A percentile compares a stretch with the other conserved stretches of the same genome.
These are phyloP conservation scores for Malassezia caprae DNA, from an alignment of 1,284 basidiomycete species.

Conservation along the genomic window DNA sequence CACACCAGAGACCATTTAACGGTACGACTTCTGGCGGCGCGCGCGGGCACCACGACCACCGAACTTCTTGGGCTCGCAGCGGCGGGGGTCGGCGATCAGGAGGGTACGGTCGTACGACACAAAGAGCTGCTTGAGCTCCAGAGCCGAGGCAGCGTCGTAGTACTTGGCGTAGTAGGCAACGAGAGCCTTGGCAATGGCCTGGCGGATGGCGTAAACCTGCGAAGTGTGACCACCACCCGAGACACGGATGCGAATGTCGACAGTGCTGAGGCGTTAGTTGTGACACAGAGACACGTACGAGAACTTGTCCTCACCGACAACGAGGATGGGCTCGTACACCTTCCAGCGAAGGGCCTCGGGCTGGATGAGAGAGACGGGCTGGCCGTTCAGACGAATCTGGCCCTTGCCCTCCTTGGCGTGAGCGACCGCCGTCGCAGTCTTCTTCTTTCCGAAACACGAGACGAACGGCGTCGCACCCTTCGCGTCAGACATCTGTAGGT, in stretches of 20 bases:
- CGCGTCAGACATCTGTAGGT: constrained; percentile 16
- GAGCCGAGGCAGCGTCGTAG: constrained; percentile 88
- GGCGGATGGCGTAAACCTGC: constrained; percentile 96
- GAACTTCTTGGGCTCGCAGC: constrained; percentile 94
- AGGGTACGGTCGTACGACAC: constrained; percentile 59
- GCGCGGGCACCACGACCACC: constrained; percentile 49
- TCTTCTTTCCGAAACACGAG: constrained; percentile 51
- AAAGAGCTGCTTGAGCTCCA: constrained; percentile 46
- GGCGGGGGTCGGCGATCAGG: constrained; percentile 93
- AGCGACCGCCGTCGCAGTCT: constrained; percentile 47
- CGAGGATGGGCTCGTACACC: constrained; percentile 68
- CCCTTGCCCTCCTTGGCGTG: constrained; percentile 72
- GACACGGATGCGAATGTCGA: constrained; percentile 96
- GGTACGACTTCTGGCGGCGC: constrained; percentile 48
- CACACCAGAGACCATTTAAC: constrained; percentile 52
- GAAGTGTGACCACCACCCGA: constrained; percentile 99
- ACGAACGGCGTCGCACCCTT: constrained; percentile 40
- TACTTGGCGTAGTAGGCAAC: constrained; percentile 97
- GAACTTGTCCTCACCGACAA: constrained; percentile 48
- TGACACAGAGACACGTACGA: constrained; percentile 29
- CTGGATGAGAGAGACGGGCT: constrained; percentile 86
- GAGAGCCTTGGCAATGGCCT: constrained; percentile 95
- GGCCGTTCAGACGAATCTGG: constrained; percentile 91
- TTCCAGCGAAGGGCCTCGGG: constrained; percentile 87
- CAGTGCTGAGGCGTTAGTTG: constrained; percentile 24